Evolutionary conservation across 2,329 filamentous ascomycete genomes (phyloP).

Genomic region (Spiromastix sp.): DNA sequence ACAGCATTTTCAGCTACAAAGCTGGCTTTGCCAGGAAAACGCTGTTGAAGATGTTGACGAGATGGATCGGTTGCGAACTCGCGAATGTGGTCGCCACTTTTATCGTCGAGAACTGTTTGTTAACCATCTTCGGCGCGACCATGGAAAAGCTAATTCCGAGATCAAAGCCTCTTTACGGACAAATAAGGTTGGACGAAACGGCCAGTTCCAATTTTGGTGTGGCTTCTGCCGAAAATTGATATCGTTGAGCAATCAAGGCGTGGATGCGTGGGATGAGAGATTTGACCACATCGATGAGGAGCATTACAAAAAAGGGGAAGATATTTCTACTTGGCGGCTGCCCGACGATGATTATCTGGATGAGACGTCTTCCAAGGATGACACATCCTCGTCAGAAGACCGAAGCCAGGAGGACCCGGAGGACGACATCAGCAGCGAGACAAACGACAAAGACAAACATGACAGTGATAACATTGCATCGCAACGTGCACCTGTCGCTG

Average conservation of each 20-base stretch:
- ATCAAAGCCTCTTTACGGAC: conserved; percentile 31
- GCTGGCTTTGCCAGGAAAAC: conserved; percentile 56
- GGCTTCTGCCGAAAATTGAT: conserved; percentile 62
- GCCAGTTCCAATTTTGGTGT: conserved; percentile 68
- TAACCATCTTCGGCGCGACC: conserved; percentile 48
- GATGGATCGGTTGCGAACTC: neutral
- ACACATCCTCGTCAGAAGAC: conserved; percentile 2
- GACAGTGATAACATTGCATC: too few relatives aligned
- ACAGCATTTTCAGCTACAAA: conserved; percentile 62
- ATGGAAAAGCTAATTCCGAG: conserved; percentile 27
- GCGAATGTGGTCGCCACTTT: conserved; percentile 48
- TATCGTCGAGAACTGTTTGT: conserved; percentile 50
- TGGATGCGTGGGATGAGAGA: conserved; percentile 49
- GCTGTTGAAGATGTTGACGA: conserved; percentile 6
- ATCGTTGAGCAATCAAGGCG: conserved; percentile 38
- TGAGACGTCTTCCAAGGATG: neutral
- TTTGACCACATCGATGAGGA: conserved; percentile 64
- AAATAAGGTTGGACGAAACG: conserved; percentile 54
- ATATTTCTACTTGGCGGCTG: conserved; percentile 24
- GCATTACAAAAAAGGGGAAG: conserved; percentile 32
- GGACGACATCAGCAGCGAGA: too few relatives aligned
- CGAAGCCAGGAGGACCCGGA: too few relatives aligned
- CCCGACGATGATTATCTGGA: conserved; percentile 10
- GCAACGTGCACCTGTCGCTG: too few relatives aligned
- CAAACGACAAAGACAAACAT: too few relatives aligned